Evolutionary conservation across 2,329 filamentous ascomycete genomes (phyloP), one percentile per base, ranked within the genome.

Genomic region (Incumbomyces lentus): DNA sequence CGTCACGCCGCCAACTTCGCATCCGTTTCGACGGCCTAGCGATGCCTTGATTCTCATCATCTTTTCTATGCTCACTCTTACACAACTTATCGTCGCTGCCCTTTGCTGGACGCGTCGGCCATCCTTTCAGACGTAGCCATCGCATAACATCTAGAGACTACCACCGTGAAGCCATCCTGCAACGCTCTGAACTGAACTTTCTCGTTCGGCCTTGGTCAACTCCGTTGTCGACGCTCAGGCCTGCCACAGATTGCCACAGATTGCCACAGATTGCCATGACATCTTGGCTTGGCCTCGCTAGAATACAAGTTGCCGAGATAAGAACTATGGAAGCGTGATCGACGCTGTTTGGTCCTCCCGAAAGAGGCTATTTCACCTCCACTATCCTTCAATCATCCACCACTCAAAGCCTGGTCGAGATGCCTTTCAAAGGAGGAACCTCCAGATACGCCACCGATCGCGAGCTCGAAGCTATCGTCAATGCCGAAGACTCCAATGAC

Each of bases 401-500:
- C 26, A 13, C 5, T 32, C 17, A n/a, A 12, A n/a, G 8, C 16
- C 14, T 19, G 4, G n/a, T 19, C 33, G 29, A 11, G 3, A 44
- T 44, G 41, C 41, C 41, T 13, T 35, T 36, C 32, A 22, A 26
- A 26, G 22, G 41, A 26, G 22, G 41, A 22, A 31, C 41, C 19
- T 36, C 41, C 22, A 2, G 32, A 7, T 22, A 37, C 32, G 22
- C 31, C 31, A 44, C 41, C 10, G 19, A 70, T 56, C 65, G 67
- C 46, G 60, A 64, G 30, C 53, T 68, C 37, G 67, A 68, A 55
- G 68, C 70, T 52, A 54, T 68, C 39, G 66, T 56, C 43, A 63
- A 62, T 48, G 65, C 64, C 46, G 69, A 68, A 7, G 67, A 70
- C 50, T 67, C 67, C 6, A 59, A 67, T 19, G 68, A 71, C 40